Evolutionary conservation across 2,329 filamentous ascomycete species (phyloP), one percentile per base, ranked within the genome.

Genomic region (Sphaerulina vaccinii): DNA sequence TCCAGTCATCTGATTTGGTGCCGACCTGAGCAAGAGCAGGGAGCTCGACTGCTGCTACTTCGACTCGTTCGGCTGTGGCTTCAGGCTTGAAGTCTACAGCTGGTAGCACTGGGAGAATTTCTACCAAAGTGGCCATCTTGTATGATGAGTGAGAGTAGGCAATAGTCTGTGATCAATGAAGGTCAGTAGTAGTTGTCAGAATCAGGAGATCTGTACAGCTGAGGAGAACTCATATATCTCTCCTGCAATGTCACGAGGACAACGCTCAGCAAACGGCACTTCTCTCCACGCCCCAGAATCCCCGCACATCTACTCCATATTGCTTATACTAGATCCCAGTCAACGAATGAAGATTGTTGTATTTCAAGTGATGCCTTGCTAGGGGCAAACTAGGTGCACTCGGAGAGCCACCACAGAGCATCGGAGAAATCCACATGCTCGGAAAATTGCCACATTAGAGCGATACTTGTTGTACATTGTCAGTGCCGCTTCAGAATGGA

Each of bases 401-500:
- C 41, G 41, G 41, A 33, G 15, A 33, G 33, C 19, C 24, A 44
- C 41, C 41, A 44, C 41, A 44, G 21, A 11, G 2, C 27, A 10
- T 32, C 41, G 41, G 41, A 44, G 6, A 44, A 44, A 23, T 35
- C 27, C 41, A 44, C 41, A 44, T 19, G 23, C 16, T 36, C 41
- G 41, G 41, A 23, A n/a, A 35, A 35, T 11, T 27, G 18, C 32
- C 41, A 44, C 29, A 35, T 33, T 44, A 16, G 32, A 32, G 27
- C 27, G 7, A 11, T 11, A 32, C 10, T 13, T 10, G 27, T 13
- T 32, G 27, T 10, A 32, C 3, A 1, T 1, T 32, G n/a, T n/a
- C n/a, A n/a, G n/a, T n/a, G n/a, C n/a, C n/a, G n/a, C n/a, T n/a
- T n/a, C n/a, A n/a, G n/a, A n/a, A n/a, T n/a, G n/a, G n/a, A n/a